Percentiles rank a stretch among this genome's conserved stretches.
These are phyloP conservation scores for Phytophthora cryptogea DNA, from an alignment of 352 stramenopile species.

Conservation along the genomic window DNA sequence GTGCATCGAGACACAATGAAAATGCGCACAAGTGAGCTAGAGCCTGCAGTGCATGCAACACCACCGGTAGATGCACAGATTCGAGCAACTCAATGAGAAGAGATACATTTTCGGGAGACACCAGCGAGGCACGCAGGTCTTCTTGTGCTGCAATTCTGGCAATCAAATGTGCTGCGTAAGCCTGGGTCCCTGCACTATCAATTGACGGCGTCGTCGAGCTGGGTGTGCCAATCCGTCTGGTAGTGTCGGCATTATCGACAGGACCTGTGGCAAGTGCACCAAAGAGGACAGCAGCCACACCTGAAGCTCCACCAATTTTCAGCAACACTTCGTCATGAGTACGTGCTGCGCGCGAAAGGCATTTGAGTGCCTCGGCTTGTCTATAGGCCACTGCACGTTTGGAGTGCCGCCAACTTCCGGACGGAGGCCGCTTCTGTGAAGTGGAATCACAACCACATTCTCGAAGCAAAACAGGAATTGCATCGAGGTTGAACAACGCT, in stretches of 20 bases:
- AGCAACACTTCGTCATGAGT: slow-evolving; percentile 69
- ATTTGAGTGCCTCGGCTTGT: slow-evolving; percentile 68
- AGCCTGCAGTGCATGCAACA: slow-evolving; percentile 60
- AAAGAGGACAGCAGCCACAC: slow-evolving; percentile 54
- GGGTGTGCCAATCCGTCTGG: slow-evolving; percentile 1
- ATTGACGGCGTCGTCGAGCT: slow-evolving; percentile 2
- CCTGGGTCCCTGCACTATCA: slow-evolving; percentile 42
- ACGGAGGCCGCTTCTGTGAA: slow-evolving; percentile 4
- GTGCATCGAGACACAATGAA: slow-evolving; percentile 62
- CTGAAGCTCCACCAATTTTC: slow-evolving; percentile 58
- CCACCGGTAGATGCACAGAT: slow-evolving; percentile 69
- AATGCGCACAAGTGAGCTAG: slow-evolving; percentile 66
- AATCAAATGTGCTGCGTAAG: slow-evolving; percentile 66
- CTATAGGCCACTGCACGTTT: slow-evolving; percentile 27
- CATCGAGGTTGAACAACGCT: slow-evolving; percentile 68
- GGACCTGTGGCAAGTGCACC: slow-evolving; percentile 29
- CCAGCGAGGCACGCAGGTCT: slow-evolving; percentile 48
- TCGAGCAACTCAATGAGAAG: slow-evolving; percentile 75
- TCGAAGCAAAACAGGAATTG: slow-evolving; percentile 54
- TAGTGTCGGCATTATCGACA: background rate
- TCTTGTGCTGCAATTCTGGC: slow-evolving; percentile 57
- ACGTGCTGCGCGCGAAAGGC: slow-evolving; percentile 52
- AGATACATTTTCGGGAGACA: slow-evolving; percentile 61
- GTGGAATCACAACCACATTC: slow-evolving; percentile 38
- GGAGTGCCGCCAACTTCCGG: slow-evolving; percentile 19